Base-by-base conservation (phyloP, 179 eudicot species). In the Heliamphora pulchella region DNA sequence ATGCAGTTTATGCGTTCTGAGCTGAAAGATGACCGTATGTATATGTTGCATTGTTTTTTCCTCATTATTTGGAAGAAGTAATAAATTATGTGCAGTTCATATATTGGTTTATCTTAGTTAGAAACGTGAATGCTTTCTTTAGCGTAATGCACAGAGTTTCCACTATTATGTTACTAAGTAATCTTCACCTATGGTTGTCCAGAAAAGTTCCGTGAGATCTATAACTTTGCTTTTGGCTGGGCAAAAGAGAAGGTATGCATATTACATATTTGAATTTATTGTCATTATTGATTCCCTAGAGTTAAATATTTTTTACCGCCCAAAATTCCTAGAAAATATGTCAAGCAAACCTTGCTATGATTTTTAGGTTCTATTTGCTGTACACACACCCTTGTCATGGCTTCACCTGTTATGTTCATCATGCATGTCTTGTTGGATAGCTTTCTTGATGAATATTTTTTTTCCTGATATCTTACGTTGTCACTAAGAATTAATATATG, bases 201-300 rank as follows among this genome's bases (percentile, higher is more conserved):
- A 96, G 99, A 91, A 81, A 96, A 94, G 80, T 96, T 96, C 84
- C 93, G 92, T 54, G 99, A 96, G 77, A 90, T 94, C 80, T 96
- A 96, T 86, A 89, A 87, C 87, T 96, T 91, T 84, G 94, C 99
- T 67, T 96, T 96, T 87, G 96, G 90, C 79, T 96, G 99, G 99
- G 99, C 98, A 46, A 94, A 94, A 84, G 99, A 96, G 86, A 96
- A 96, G 98, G 99, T 96, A 89, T 61, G 39, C 10, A 3, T 67
- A 43, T 51, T 18, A 41, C n/a, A n/a, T n/a, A n/a, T n/a, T n/a
- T 31, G 0, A 31, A 31, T 31, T 31, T 31, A 31, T 31, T 31
- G 31, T 31, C 31, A 31, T 31, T 31, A 18, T 64, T 64, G 68
- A 6, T 20, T 64, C 68, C 9, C 68, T 1, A 2, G 11, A 20